A percentile compares a stretch with the other conserved stretches of the same genome.
Evolutionary conservation across 495 filamentous ascomycete species (phyloP).

Genomic region (Entonaema liquescens): DNA sequence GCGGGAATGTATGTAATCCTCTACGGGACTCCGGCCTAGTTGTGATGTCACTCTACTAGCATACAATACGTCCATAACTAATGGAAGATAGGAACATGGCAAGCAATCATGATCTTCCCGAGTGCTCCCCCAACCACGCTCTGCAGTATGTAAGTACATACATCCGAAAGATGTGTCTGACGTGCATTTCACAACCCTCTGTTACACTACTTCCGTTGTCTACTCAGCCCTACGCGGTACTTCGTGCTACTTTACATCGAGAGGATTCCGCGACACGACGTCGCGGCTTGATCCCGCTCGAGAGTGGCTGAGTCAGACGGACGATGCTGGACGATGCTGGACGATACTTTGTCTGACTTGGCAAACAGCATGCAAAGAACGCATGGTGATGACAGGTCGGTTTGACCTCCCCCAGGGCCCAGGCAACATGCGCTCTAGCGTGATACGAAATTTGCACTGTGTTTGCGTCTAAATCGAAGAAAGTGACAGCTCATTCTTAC

Average conservation of each 20-base stretch:
- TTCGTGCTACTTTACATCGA: slow-evolving; percentile 30
- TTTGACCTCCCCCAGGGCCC: neutral
- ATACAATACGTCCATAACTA: neutral
- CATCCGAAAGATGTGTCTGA: slow-evolving; percentile 39
- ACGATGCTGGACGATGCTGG: neutral
- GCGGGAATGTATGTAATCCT: slow-evolving; percentile 10
- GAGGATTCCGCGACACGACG: slow-evolving; percentile 16
- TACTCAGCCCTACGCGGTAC: slow-evolving; percentile 47
- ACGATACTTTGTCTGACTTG: slow-evolving; percentile 15
- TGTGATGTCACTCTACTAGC: slow-evolving; percentile 25
- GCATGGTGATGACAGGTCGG: slow-evolving; percentile 24
- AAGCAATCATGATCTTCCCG: slow-evolving; percentile 30
- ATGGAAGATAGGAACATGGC: neutral
- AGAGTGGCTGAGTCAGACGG: slow-evolving; percentile 32
- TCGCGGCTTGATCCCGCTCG: slow-evolving; percentile 26
- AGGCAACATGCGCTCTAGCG: neutral
- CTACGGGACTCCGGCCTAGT: slow-evolving; percentile 2
- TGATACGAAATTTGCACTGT: slow-evolving; percentile 26
- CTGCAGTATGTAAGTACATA: slow-evolving; percentile 21
- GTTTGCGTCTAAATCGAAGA: slow-evolving; percentile 24
- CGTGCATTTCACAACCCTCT: slow-evolving; percentile 40
- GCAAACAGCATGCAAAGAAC: neutral
- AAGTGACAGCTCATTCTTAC: slow-evolving; percentile 32
- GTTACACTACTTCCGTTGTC: slow-evolving; percentile 47
- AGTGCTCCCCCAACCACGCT: slow-evolving; percentile 12